Evolutionary conservation across 2,329 filamentous ascomycete genomes (phyloP).

Genomic region (Claviceps maximensis): DNA sequence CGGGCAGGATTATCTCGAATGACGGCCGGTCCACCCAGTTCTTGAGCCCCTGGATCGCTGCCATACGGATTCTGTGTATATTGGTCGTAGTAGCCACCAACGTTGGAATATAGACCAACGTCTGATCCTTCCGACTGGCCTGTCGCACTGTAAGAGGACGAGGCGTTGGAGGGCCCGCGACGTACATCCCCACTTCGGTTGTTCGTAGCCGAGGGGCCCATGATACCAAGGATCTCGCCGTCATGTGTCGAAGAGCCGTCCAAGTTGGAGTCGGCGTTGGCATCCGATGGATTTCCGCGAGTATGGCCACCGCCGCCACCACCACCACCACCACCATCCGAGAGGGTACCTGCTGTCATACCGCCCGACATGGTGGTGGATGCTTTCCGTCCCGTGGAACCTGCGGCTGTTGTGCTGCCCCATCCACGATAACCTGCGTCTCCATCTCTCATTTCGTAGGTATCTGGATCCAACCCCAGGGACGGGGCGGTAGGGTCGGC

Average conservation of each 20-base stretch:
- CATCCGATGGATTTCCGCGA: conserved; percentile 51
- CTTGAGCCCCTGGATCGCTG: conserved; percentile 29
- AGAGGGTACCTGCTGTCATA: conserved; percentile 50
- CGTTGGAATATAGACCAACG: conserved; percentile 32
- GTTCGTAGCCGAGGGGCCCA: conserved; percentile 58
- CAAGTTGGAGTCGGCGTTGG: conserved; percentile 52
- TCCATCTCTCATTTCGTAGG: conserved; percentile 62
- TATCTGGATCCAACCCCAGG: conserved; percentile 32
- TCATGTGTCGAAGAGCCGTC: conserved; percentile 45
- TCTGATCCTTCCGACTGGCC: conserved; percentile 60
- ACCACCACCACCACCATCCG: conserved; percentile 49
- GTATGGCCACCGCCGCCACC: conserved; percentile 56
- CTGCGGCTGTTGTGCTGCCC: conserved; percentile 62
- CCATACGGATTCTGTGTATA: conserved; percentile 45
- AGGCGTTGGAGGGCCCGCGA: conserved; percentile 87
- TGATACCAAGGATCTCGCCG: conserved; percentile 69
- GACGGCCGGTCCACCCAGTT: conserved; percentile 52
- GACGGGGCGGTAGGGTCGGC: conserved; percentile 66
- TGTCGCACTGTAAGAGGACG: conserved; percentile 82
- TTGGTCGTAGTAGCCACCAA: conserved; percentile 43
- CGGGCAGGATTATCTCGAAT: conserved; percentile 88
- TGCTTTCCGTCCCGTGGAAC: conserved; percentile 64
- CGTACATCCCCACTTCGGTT: conserved; percentile 60
- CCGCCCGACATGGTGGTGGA: conserved; percentile 83
- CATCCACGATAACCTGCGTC: conserved; percentile 82